A percentile compares a stretch with the other conserved stretches of the same genome.
These are phyloP conservation scores for Syzygium oleosum DNA, from an alignment of 345 rosid genomes.

Conservation along the genomic window DNA sequence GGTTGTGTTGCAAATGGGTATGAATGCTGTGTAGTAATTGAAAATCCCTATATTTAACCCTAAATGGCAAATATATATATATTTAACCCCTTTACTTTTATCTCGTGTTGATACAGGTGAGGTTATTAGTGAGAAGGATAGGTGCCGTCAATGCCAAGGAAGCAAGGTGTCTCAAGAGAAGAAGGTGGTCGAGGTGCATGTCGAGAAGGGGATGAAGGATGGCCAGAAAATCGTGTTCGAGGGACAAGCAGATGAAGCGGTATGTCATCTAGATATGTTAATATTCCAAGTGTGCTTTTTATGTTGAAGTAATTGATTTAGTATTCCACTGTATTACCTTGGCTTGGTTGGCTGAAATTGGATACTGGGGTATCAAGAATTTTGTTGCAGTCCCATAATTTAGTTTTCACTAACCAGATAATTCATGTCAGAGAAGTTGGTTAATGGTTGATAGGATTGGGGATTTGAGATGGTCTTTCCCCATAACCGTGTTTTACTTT, in stretches of 20 bases:
- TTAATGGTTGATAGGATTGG: neutral
- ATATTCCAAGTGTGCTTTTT: neutral
- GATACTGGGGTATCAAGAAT: neutral
- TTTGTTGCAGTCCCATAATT: neutral
- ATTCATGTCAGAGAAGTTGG: neutral
- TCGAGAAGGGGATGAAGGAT: constrained; percentile 56
- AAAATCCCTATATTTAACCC: neutral
- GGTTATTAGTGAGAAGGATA: constrained; percentile 45
- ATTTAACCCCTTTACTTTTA: neutral
- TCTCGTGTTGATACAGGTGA: constrained; percentile 25
- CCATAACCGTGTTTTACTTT: neutral
- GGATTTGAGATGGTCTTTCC: neutral
- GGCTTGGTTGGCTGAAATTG: neutral
- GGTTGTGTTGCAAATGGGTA: neutral
- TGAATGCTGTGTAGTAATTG: neutral
- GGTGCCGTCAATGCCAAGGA: constrained; percentile 42
- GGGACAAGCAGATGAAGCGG: constrained; percentile 66
- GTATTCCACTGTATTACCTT: neutral
- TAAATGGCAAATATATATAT: neutral
- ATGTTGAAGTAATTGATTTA: neutral
- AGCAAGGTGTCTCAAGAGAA: constrained; percentile 42
- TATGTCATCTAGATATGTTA: constrained; percentile 7
- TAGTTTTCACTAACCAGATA: neutral
- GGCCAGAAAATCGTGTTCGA: constrained; percentile 38
- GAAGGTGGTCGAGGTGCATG: constrained; percentile 45